A percentile compares a stretch with the other conserved stretches of the same genome.
These are phyloP conservation scores for Mycosarcoma mackinlayi DNA, from an alignment of 1,284 basidiomycete genomes.

Conservation along the genomic window DNA sequence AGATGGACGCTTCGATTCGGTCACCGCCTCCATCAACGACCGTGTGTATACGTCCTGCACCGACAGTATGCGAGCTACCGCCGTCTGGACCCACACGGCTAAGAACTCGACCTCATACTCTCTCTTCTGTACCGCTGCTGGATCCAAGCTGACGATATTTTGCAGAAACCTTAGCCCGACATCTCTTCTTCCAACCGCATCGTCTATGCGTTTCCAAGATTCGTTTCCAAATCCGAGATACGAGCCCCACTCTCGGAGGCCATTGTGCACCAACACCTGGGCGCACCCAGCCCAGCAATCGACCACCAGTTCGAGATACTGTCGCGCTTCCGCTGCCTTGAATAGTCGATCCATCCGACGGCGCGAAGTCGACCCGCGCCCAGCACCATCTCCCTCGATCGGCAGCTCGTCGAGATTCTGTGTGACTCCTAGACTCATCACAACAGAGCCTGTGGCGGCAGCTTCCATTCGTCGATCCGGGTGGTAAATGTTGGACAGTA, in stretches of 20 bases:
- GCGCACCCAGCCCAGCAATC: constrained; percentile 83
- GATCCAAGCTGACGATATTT: constrained; percentile 76
- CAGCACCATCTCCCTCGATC: not conserved
- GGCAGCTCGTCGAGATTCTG: constrained; percentile 25
- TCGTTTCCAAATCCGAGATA: constrained; percentile 75
- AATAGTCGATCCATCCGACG: constrained; percentile 36
- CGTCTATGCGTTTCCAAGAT: constrained; percentile 75
- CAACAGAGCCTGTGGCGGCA: constrained; percentile 21
- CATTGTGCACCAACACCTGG: constrained; percentile 76
- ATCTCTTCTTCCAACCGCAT: constrained; percentile 73
- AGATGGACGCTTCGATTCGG: not conserved
- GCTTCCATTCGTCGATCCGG: constrained; percentile 45
- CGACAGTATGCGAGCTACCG: constrained; percentile 46
- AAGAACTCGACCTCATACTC: constrained; percentile 50
- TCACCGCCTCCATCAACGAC: constrained; percentile 17
- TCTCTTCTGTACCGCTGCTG: constrained; percentile 55
- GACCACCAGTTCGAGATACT: constrained; percentile 73
- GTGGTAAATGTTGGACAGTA: constrained; percentile 73
- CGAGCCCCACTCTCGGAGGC: constrained; percentile 76
- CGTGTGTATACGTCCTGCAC: constrained; percentile 50
- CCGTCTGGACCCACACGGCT: constrained; percentile 56
- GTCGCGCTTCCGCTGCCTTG: constrained; percentile 64
- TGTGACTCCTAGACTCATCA: constrained; percentile 38
- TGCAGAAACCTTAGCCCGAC: constrained; percentile 79
- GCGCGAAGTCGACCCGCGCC: constrained; percentile 4